Conservation (phyloP, 2,329 filamentous ascomycete species). For the Penicillium sp. region DNA sequence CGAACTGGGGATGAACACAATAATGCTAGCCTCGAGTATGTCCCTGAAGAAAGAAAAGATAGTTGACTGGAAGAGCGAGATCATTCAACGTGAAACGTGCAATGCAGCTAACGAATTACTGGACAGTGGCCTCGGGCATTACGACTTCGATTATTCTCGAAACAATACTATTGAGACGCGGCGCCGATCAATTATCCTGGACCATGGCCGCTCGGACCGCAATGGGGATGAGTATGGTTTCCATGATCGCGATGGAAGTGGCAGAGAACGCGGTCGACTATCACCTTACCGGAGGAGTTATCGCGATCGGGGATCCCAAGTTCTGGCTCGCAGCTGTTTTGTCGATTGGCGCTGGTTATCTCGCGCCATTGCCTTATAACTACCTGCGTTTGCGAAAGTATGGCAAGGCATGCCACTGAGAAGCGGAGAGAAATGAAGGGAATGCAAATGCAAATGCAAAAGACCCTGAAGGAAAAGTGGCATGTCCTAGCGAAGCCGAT, state of each 20-base stretch:
- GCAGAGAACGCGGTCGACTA: conserved; percentile 62
- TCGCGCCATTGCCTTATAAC: conserved; percentile 60
- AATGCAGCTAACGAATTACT: neutral
- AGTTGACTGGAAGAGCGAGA: neutral
- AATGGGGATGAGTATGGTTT: conserved; percentile 63
- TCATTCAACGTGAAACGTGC: neutral
- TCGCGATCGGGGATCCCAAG: conserved; percentile 50
- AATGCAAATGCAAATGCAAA: too few relatives aligned
- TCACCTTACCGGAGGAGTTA: conserved; percentile 57
- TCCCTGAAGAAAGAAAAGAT: conserved; percentile 1
- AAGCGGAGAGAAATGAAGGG: neutral
- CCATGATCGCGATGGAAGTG: conserved; percentile 63
- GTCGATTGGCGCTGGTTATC: conserved; percentile 34
- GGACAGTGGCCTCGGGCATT: conserved; percentile 56
- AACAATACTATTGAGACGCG: conserved; percentile 55
- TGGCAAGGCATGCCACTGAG: conserved; percentile 43
- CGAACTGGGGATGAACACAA: conserved; percentile 51
- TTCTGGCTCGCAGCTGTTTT: conserved; percentile 58
- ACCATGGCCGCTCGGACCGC: conserved; percentile 54
- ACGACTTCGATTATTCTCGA: conserved; percentile 58
- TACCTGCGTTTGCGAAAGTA: conserved; percentile 55
- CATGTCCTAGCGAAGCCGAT: neutral
- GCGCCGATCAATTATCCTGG: conserved; percentile 56
- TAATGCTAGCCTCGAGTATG: conserved; percentile 59
- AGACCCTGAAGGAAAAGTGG: neutral